Conservation (phyloP, 371 early-diverging fungal species). For the Rhizopus arrhizus region DNA sequence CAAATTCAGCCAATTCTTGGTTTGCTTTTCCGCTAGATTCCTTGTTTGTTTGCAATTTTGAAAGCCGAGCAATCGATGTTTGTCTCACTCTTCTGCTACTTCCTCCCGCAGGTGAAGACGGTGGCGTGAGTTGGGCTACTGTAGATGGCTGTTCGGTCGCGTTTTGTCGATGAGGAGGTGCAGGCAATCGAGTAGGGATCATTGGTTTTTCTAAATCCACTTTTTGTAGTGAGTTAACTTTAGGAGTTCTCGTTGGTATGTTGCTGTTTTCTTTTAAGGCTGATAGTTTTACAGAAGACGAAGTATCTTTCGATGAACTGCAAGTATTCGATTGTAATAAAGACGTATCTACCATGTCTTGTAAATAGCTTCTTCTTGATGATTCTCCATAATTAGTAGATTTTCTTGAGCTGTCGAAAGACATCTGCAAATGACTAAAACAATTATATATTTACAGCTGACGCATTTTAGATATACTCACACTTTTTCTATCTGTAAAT, state of each 20-base stretch:
- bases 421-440: too few species aligned
- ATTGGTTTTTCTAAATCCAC: slow-evolving; percentile 7
- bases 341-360: slow-evolving; percentile 14
- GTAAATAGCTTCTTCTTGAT: background rate
- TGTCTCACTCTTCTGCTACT: slow-evolving; percentile 13
- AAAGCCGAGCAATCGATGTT: slow-evolving; percentile 21
- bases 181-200: slow-evolving; percentile 25
- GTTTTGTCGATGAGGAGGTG: slow-evolving; percentile 7
- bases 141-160: background rate
- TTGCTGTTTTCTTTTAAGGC: background rate
- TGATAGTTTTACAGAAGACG: slow-evolving; percentile 5
- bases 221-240: slow-evolving; percentile 1
- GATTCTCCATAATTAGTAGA: too few species aligned
- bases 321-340: slow-evolving; percentile 2
- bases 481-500: too few species aligned
- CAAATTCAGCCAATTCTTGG: slow-evolving; percentile 29
- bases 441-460: too few species aligned
- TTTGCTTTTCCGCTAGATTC: slow-evolving; percentile 21
- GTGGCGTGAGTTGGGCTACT: slow-evolving; percentile 20
- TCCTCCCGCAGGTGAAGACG: slow-evolving; percentile 23
- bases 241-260: background rate
- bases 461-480: too few species aligned
- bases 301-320: background rate
- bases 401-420: too few species aligned
- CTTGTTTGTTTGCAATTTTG: slow-evolving; percentile 3